Base-by-base conservation (phyloP, 257 asterid genomes). In the Solanum neorickii region DNA sequence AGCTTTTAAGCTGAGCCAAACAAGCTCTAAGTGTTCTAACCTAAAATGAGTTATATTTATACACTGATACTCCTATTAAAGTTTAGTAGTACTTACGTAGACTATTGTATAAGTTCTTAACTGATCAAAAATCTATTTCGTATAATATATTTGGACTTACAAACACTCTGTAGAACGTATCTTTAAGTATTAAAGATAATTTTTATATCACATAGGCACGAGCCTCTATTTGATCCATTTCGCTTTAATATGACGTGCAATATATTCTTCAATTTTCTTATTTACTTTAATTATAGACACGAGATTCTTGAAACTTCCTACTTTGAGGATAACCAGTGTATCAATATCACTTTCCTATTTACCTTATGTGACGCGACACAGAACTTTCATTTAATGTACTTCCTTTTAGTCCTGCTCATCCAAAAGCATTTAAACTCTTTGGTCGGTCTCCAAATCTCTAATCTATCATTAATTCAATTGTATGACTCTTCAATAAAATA, bases 211-310 rank as follows among this genome's bases (percentile, higher is more conserved):
- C 37, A 29, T 29, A 27, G 5, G 39, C 35, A 16, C 5, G 23
- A 69, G 41, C 5, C 23, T 69, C 41, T 15, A 14, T 69, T 69
- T 29, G 9, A 29, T 9, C 3, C n/a, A 69, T 31, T 1, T 2
- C 3, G 1, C 75, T 29, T 16, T 15, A 69, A 69, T 69, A 29
- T 3, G n/a, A 69, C 16, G 12, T 29, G 6, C 1, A 12, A 3
- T 1, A 7, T 69, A 0, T 0, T 69, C 0, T 29, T 7, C 1
- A 6, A 29, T 1, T 23, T 15, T 20, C 1, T 0, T 7, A 3
- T 29, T 29, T 29, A 29, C 3, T 69, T 29, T 4, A 8, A 7
- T 31, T 15, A 69, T 69, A 31, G 6, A 14, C 3, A 1, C n/a
- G 3, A 3, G 13, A 69, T 29, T 14, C 12, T 29, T 29, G 5